Base-by-base conservation (phyloP, 2,329 filamentous ascomycete genomes). In the Alternaria ventricosa region DNA sequence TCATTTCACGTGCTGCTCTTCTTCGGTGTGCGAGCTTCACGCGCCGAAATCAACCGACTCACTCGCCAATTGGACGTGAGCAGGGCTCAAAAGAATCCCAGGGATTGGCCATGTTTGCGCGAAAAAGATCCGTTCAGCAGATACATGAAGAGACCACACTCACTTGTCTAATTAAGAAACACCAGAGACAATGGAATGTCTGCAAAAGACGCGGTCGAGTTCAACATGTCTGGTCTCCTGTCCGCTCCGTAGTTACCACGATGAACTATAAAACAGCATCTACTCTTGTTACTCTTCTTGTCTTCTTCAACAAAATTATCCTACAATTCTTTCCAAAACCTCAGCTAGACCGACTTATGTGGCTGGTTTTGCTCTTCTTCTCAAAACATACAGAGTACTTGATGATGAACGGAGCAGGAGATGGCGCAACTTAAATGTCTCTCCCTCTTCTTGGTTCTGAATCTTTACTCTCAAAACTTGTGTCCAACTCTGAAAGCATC, bases 241-340 rank as follows among this genome's bases (percentile, higher is more conserved):
- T 41, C 36, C 2, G 2, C 36, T 10, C 36, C 3, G 5, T 6
- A 41, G 15, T 18, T 8, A 1, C 4, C 36, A 1, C 0, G 36
- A 1, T 1, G 36, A 2, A 41, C 36, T 41, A 41, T 41, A 41
- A 41, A 41, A 10, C 15, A 18, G 15, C 36, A 2, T 3, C 0
- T 18, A 0, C 8, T 1, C 36, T 41, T 0, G 4, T 0, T 18
- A n/a, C n/a, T n/a, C n/a, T n/a, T n/a, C n/a, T n/a, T n/a, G n/a
- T n/a, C n/a, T n/a, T n/a, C n/a, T n/a, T n/a, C n/a, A n/a, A n/a
- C n/a, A n/a, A n/a, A n/a, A n/a, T n/a, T n/a, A n/a, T n/a, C n/a
- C n/a, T n/a, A n/a, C n/a, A n/a, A n/a, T n/a, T n/a, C n/a, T n/a
- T n/a, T n/a, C n/a, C n/a, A n/a, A n/a, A n/a, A n/a, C n/a, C n/a